Base-by-base conservation (phyloP, 371 early-diverging fungal species). In the Polyrhizophydium stewartii region DNA sequence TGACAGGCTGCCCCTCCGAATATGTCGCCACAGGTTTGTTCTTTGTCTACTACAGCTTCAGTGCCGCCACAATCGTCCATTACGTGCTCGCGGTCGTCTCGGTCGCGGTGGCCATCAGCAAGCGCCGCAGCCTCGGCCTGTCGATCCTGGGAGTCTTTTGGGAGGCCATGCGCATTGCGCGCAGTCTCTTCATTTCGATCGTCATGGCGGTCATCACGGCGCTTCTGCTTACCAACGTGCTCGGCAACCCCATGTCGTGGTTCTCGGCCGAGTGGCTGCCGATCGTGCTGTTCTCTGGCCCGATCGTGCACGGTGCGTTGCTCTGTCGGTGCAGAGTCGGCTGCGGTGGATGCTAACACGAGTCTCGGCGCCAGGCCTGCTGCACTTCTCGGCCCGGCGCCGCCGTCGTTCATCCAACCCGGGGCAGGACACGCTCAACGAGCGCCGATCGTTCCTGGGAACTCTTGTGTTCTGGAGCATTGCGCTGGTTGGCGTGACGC, bases 161-260 rank as follows among this genome's bases (percentile, higher is more conserved):
- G 19, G 37, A 38, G 5, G 56, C 64, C 33, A 19, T 63, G 13
- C 49, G 31, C 33, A 51, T 59, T 3, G 6, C 38, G 28, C 55
- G 43, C 38, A 63, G 57, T 38, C 28, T 60, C 52, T 31, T 66
- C 21, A 37, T 53, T 10, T 38, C 53, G 32, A 49, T 62, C 5
- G 45, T 64, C 12, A 3, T 28, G 2, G 25, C 59, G 19, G 24
- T 58, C 6, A 3, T 84, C 52, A 70, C 83, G 45, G 51, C 78
- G 13, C 72, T 68, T 1, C 67, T 82, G 2, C 49, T 85, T 57
- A 28, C 78, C 9, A 56, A 75, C 1, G 82, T 82, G n/a, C 51
- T 82, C 24, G 65, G 72, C 30, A 79, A 81, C 2, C 78, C 83
- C 41, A 84, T 89, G 87, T 74, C 77, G 7, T 89, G 86, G 85